A percentile compares a stretch with the other conserved stretches of the same genome.
Conservation (phyloP, 1,139 yeast genomes). For the Debaryomyces coudertii region DNA sequence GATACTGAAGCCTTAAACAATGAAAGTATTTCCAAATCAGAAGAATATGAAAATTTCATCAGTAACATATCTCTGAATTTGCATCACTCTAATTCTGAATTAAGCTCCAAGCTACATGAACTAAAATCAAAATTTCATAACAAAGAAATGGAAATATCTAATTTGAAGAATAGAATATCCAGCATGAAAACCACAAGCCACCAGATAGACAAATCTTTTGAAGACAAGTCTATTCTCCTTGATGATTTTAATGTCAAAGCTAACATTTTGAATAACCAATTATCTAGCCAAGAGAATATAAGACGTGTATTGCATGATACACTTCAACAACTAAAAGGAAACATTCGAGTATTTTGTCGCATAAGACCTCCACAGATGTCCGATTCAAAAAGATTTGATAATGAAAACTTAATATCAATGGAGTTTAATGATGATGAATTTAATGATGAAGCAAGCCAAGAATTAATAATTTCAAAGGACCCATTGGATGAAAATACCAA, state of each 20-base stretch:
- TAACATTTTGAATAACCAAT: neutral
- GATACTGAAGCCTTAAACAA: constrained; percentile 19
- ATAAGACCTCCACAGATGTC: constrained; percentile 57
- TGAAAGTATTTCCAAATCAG: constrained; percentile 11
- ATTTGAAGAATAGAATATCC: constrained; percentile 17
- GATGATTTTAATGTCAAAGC: constrained; percentile 11
- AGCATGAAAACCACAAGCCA: constrained; percentile 13
- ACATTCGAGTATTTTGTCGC: constrained; percentile 88
- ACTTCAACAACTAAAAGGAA: constrained; percentile 87
- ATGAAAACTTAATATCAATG: constrained; percentile 25
- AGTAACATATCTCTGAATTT: constrained; percentile 10
- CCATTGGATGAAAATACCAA: constrained; percentile 16
- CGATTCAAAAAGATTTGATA: constrained; percentile 19
- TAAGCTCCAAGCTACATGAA: constrained; percentile 13
- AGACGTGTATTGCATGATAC: constrained; percentile 74
- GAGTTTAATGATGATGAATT: constrained; percentile 53
- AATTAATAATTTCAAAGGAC: constrained; percentile 38
- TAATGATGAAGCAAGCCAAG: constrained; percentile 53
- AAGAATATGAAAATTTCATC: constrained; percentile 6
- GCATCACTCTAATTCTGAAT: constrained; percentile 8
- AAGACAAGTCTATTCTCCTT: constrained; percentile 12
- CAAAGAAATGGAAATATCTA: constrained; percentile 27
- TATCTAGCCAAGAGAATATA: constrained; percentile 26
- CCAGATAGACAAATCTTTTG: constrained; percentile 6
- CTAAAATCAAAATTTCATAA: constrained; percentile 18